Percentiles rank a stretch among this genome's conserved stretches.
Evolutionary conservation across 164 flowering plant species (phyloP).

Genomic region (Kalanchoe fedtschenkoi): DNA sequence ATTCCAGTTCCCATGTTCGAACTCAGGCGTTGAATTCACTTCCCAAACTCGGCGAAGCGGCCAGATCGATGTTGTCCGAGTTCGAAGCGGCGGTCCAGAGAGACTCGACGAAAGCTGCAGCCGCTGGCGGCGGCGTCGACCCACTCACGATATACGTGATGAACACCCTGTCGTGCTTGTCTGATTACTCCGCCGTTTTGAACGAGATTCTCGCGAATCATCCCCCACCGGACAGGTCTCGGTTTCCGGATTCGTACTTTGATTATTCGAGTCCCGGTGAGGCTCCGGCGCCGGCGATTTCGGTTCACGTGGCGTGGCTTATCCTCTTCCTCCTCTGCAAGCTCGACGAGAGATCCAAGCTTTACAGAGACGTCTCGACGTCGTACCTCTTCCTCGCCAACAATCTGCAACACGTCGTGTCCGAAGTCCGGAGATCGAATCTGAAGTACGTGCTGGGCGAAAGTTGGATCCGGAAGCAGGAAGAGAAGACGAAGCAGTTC

Average conservation of each 20-base stretch:
- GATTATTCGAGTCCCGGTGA: not conserved
- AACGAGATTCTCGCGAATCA: not conserved
- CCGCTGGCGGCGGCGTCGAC: conserved; percentile 9
- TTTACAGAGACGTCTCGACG: not conserved
- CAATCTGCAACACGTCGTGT: conserved; percentile 2
- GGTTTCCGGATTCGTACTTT: not conserved
- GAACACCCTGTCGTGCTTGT: conserved; percentile 3
- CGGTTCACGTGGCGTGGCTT: not conserved
- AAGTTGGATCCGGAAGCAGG: not conserved
- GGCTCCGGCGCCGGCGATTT: not conserved
- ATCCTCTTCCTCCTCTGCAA: not conserved
- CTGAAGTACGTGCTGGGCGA: not conserved
- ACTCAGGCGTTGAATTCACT: not conserved
- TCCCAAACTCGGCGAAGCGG: not conserved
- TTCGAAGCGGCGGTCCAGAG: conserved; percentile 8
- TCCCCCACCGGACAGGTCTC: not conserved
- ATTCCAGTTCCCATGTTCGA: conserved; percentile 1
- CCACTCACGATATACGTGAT: conserved; percentile 8
- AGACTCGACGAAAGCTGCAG: not conserved
- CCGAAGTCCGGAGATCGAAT: not conserved
- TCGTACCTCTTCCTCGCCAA: conserved; percentile 2
- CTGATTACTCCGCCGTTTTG: not conserved
- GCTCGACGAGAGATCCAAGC: not conserved
- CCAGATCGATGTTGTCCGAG: conserved; percentile 1
- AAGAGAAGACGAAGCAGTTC: not conserved